These are phyloP conservation scores for Wickerhamomyces xylosicus DNA, from an alignment of 805 yeast genomes.

Conservation along the genomic window DNA sequence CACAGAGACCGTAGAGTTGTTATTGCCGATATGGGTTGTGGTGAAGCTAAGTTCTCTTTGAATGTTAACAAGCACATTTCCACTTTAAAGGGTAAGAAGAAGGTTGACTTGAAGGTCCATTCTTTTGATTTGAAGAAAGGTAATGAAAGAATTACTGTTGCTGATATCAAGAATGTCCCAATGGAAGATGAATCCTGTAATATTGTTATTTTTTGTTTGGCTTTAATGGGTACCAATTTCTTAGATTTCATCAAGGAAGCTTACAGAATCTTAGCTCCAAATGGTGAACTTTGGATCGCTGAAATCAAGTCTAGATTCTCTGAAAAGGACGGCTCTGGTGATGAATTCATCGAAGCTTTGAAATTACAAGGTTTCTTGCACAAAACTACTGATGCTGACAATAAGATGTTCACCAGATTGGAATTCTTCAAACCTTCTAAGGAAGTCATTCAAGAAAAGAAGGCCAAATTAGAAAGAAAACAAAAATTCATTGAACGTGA, in stretches of 20 bases:
- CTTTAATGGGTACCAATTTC: constrained; percentile 96
- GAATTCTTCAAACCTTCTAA: constrained; percentile 85
- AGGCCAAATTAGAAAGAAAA: constrained; percentile 49
- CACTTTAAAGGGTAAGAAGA: constrained; percentile 25
- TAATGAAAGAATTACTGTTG: constrained; percentile 91
- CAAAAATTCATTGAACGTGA: constrained; percentile 65
- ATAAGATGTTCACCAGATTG: constrained; percentile 91
- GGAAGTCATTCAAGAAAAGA: constrained; percentile 53
- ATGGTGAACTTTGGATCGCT: constrained; percentile 95
- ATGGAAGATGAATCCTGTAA: constrained; percentile 69
- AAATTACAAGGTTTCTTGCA: constrained; percentile 80
- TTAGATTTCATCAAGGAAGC: constrained; percentile 89
- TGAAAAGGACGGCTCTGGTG: constrained; percentile 64
- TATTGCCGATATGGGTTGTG: constrained; percentile 98
- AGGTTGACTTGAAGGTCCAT: constrained; percentile 54
- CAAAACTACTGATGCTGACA: constrained; percentile 73
- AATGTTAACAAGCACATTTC: constrained; percentile 45
- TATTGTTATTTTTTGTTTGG: constrained; percentile 86
- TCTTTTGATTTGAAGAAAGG: constrained; percentile 86
- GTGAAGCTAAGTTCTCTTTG: constrained; percentile 82
- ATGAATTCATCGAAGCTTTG: constrained; percentile 72
- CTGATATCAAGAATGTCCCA: constrained; percentile 90
- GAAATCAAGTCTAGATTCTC: constrained; percentile 89
- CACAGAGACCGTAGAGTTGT: constrained; percentile 46
- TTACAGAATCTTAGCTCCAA: constrained; percentile 71